Evolutionary conservation across 2,329 filamentous ascomycete species (phyloP).

Genomic region (Pyrenophora seminiperda): DNA sequence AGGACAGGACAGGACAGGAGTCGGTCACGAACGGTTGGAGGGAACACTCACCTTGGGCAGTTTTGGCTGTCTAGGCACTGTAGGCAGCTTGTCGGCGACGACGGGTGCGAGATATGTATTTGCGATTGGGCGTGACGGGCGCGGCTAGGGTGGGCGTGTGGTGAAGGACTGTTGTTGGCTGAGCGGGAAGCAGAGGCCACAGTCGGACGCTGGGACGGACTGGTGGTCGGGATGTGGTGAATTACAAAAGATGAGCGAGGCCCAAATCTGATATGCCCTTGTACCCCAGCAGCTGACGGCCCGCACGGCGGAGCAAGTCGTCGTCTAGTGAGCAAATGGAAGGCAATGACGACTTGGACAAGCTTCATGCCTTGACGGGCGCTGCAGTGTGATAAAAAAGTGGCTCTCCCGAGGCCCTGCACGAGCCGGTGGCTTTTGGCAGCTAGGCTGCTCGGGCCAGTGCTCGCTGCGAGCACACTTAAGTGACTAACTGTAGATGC

Average conservation of each 20-base stretch:
- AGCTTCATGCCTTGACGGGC: conserved; percentile 11
- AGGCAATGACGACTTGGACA: conserved; percentile 22
- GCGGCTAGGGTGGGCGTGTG: conserved; percentile 4
- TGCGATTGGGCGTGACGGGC: conserved; percentile 8
- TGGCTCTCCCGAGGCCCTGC: conserved; percentile 14
- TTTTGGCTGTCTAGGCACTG: conserved; percentile 16
- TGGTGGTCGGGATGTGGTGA: conserved; percentile 12
- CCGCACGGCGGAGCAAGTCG: conserved; percentile 23
- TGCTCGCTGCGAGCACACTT: no score
- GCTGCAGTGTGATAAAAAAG: conserved; percentile 24
- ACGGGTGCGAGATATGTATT: conserved; percentile 10
- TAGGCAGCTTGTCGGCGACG: conserved; percentile 5
- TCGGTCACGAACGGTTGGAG: conserved; percentile 13
- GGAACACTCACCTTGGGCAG: conserved; percentile 10
- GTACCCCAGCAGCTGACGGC: conserved; percentile 27
- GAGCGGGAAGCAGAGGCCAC: conserved; percentile 14
- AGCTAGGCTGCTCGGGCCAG: no score
- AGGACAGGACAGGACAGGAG: conserved; percentile 11
- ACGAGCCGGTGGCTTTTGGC: conserved; percentile 23
- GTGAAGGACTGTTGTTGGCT: conserved; percentile 3
- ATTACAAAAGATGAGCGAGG: conserved; percentile 20
- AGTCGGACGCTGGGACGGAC: conserved; percentile 1
- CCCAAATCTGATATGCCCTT: conserved; percentile 22
- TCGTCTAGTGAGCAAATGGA: conserved; percentile 26
- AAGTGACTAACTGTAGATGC: no score